Evolutionary conservation across 1,139 yeast genomes (phyloP).

Genomic region (Pichia sp.): DNA sequence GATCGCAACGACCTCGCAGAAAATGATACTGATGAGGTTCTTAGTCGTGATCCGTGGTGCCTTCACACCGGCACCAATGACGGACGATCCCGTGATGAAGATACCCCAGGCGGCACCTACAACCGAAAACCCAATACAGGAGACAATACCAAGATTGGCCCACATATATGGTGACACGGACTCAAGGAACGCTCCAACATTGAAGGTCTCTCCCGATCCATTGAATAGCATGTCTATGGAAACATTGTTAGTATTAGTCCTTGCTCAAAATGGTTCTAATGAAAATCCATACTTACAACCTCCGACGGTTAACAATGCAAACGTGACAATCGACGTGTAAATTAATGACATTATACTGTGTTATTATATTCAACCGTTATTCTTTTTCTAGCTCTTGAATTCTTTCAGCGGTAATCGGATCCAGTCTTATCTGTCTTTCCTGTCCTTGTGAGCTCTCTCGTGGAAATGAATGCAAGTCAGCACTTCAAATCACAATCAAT

Average conservation of each 20-base stretch:
- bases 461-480: background rate
- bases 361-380: background rate
- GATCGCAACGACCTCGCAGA: constrained; percentile 99
- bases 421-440: background rate
- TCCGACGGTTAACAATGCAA: constrained; percentile 18
- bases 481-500: background rate
- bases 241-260: background rate
- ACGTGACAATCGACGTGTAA: constrained; percentile 13
- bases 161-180: constrained; percentile 94
- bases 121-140: constrained; percentile 90
- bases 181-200: constrained; percentile 81
- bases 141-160: constrained; percentile 90
- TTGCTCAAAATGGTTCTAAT: background rate
- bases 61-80: constrained; percentile 96
- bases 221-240: constrained; percentile 61
- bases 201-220: constrained; percentile 86
- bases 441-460: background rate
- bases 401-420: background rate
- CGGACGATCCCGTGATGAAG: constrained; percentile 90
- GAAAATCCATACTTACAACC: constrained; percentile 13
- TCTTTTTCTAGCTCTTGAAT: background rate
- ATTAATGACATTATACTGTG: constrained; percentile 12
- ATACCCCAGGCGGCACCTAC: constrained; percentile 99
- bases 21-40: constrained; percentile 91
- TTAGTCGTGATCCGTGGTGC: constrained; percentile 97